Conservation (phyloP, 2,329 filamentous ascomycete species). For the Uncinocarpus reesii region DNA sequence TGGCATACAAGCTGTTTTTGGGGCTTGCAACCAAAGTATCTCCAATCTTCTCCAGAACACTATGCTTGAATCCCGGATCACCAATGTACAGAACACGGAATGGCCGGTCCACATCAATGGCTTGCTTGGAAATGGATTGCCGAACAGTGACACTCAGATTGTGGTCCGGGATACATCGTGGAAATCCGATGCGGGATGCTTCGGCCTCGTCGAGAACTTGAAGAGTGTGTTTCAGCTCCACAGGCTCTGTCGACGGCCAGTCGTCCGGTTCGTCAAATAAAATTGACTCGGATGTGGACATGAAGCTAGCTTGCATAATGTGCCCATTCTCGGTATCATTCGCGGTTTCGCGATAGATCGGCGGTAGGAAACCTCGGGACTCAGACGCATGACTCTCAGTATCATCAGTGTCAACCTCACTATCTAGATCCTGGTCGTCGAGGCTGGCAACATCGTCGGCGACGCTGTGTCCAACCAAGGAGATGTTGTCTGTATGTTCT, state of each 20-base stretch:
- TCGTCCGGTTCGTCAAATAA: constrained; percentile 35
- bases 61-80: constrained; percentile 30
- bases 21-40: constrained; percentile 38
- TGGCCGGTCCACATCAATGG: constrained; percentile 33
- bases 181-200: constrained; percentile 19
- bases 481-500: constrained; percentile 36
- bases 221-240: constrained; percentile 37
- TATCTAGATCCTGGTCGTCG: constrained; percentile 31
- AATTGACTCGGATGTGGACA: constrained; percentile 30
- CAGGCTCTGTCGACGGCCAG: constrained; percentile 31
- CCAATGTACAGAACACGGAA: constrained; percentile 39
- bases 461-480: constrained; percentile 34
- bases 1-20: constrained; percentile 24
- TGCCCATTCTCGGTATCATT: constrained; percentile 26
- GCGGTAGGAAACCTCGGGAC: constrained; percentile 25
- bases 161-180: constrained; percentile 18
- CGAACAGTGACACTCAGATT: constrained; percentile 29
- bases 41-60: constrained; percentile 40
- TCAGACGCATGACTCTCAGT: constrained; percentile 24
- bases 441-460: constrained; percentile 39
- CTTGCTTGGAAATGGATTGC: constrained; percentile 36
- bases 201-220: constrained; percentile 19
- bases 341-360: constrained; percentile 23
- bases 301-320: constrained; percentile 28
- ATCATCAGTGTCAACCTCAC: constrained; percentile 30